A percentile compares a stretch with the other conserved stretches of the same genome.
phyloP scores from a whole-genome alignment of 306 rosid species.

The Cucurbita ficifolia region DNA sequence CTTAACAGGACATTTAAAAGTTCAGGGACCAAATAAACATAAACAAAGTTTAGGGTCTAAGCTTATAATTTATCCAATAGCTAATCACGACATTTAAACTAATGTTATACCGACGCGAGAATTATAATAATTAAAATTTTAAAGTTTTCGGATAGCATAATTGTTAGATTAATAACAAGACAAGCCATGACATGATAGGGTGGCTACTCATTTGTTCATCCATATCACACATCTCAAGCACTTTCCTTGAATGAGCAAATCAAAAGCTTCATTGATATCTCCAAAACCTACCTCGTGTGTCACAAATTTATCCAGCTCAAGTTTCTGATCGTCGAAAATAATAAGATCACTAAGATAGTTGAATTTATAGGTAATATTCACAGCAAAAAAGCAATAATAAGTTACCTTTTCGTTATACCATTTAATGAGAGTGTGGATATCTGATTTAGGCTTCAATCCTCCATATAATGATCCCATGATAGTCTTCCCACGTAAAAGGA shows the following conservation, averaged over 20 bases:
- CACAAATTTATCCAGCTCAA: slow-evolving; percentile 58
- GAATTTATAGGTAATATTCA: background rate
- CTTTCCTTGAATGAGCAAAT: slow-evolving; percentile 38
- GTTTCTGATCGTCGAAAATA: slow-evolving; percentile 27
- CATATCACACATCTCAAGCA: background rate
- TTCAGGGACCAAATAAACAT: no score
- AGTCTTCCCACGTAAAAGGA: slow-evolving; percentile 38
- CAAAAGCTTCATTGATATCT: slow-evolving; percentile 68
- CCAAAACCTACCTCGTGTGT: slow-evolving; percentile 51
- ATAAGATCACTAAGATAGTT: background rate
- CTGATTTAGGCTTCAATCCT: slow-evolving; percentile 66
- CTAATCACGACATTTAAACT: no score
- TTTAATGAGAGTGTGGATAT: slow-evolving; percentile 55
- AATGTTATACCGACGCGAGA: no score
- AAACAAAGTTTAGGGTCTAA: no score
- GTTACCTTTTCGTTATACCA: slow-evolving; percentile 61
- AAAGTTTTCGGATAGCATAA: background rate
- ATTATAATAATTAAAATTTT: no score
- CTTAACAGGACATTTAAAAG: no score
- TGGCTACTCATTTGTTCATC: slow-evolving; percentile 7
- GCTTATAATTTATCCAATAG: no score
- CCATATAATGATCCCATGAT: slow-evolving; percentile 62
- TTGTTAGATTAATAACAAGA: background rate
- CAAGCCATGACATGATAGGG: background rate
- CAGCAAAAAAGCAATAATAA: background rate